Percentiles rank a stretch among this genome's conserved stretches.
Evolutionary conservation across 352 stramenopile species (phyloP).

Genomic region (Pythium scleroteichum): DNA sequence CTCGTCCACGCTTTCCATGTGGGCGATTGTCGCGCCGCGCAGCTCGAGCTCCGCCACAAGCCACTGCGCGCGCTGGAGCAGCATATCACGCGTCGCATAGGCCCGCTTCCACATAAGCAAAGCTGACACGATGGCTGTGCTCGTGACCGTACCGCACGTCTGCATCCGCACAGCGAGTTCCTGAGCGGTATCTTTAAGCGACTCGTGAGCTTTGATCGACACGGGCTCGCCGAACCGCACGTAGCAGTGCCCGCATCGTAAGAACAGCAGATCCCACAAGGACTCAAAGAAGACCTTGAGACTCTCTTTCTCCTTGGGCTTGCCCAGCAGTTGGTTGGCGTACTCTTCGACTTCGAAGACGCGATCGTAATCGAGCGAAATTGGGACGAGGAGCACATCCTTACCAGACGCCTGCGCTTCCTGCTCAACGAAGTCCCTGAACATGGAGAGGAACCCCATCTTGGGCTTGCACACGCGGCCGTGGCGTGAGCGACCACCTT

Average conservation of each 20-base stretch:
- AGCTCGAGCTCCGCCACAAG: constrained; percentile 50
- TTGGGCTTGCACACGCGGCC: constrained; percentile 75
- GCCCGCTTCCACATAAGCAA: constrained; percentile 79
- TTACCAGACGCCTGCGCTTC: constrained; percentile 21
- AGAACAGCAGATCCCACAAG: constrained; percentile 69
- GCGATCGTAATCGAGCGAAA: constrained; percentile 90
- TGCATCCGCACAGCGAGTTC: constrained; percentile 76
- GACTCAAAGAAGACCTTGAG: constrained; percentile 73
- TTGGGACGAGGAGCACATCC: constrained; percentile 73
- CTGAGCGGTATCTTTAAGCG: constrained; percentile 47
- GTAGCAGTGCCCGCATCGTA: constrained; percentile 82
- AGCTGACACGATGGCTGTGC: constrained; percentile 67
- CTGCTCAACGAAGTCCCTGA: constrained; percentile 54
- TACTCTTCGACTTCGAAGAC: constrained; percentile 89
- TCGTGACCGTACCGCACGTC: constrained; percentile 70
- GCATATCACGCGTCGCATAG: constrained; percentile 62
- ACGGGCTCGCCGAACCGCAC: constrained; percentile 81
- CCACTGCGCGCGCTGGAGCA: constrained; percentile 54
- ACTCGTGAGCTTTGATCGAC: constrained; percentile 47
- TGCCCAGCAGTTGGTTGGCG: constrained; percentile 83
- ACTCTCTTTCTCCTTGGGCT: constrained; percentile 83
- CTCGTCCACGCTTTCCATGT: constrained; percentile 54
- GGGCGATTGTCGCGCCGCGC: constrained; percentile 52
- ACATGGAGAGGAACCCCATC: constrained; percentile 76
- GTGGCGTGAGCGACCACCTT: constrained; percentile 83